Evolutionary conservation across 164 flowering plant species (phyloP), one percentile per base, ranked within the genome.

Genomic region (Tetrastigma voinierianum): DNA sequence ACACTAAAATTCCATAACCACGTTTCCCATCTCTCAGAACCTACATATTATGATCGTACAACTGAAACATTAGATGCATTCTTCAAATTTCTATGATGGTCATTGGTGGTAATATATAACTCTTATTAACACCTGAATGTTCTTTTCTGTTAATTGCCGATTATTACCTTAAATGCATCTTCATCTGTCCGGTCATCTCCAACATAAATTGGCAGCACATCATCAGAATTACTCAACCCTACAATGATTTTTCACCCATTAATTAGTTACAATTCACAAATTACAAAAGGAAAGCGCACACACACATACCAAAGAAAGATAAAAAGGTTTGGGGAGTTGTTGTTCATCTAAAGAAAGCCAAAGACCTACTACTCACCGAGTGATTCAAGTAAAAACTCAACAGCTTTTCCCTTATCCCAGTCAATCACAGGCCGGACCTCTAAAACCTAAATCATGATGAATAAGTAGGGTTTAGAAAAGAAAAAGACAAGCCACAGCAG

Each of bases 121-220:
- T n/a, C n/a, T n/a, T n/a, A n/a, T n/a, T n/a, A 6, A 17, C 20
- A 5, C n/a, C 2, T 32, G 3, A 17, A 13, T 1, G n/a, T n/a
- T n/a, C n/a, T n/a, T 6, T 61, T 15, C 11, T 19, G 32, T 49
- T 61, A 19, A 32, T 16, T 13, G 32, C 3, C n/a, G 52, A 19
- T 11, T 49, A n/a, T n/a, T 75, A 86, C 93, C 90, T 82, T 82
- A 53, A 88, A 86, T 10, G 90, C 91, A 80, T 90, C 96, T 75
- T 90, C 96, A 77, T 90, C 96, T 15, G 96, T 90, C 46, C 86
- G 81, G 66, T 90, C 96, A 75, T 90, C 96, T 68, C 96, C 96
- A 56, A 88, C 77, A 59, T 90, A 90, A 47, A 90, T 88, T 2
- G 96, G 89, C 15, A 90, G 83, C 63, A 90, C 89, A 70, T 90